These are phyloP conservation scores for Pezicula radicicola DNA, from an alignment of 2,329 filamentous ascomycete genomes.

Conservation along the genomic window DNA sequence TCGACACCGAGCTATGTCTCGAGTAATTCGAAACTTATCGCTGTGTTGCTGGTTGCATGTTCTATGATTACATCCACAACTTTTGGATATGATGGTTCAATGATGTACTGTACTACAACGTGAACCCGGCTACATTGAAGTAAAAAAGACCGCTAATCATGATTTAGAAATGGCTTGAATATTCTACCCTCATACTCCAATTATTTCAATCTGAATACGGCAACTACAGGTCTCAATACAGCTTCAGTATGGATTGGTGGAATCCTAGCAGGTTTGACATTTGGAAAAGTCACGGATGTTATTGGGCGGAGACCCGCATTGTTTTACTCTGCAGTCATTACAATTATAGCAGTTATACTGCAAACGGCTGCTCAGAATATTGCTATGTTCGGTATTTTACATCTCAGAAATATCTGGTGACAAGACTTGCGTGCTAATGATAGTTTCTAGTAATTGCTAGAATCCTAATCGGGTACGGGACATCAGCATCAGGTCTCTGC, in stretches of 20 bases:
- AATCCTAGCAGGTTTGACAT: constrained; percentile 38
- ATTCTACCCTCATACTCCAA: constrained; percentile 53
- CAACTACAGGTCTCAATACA: constrained; percentile 52
- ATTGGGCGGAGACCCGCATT: constrained; percentile 24
- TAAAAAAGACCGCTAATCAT: neutral
- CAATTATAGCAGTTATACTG: neutral
- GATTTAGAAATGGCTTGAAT: constrained; percentile 43
- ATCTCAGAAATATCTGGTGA: neutral
- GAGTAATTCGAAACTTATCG: neutral
- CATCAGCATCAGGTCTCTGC: constrained; percentile 28
- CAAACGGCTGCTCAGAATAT: constrained; percentile 5
- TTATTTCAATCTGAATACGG: constrained; percentile 50
- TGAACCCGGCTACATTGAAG: constrained; percentile 6
- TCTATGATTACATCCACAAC: constrained; percentile 17
- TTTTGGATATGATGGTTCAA: constrained; percentile 17
- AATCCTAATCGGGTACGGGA: constrained; percentile 7
- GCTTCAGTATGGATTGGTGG: constrained; percentile 51
- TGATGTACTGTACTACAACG: constrained; percentile 13
- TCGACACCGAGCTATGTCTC: neutral
- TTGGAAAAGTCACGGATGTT: constrained; percentile 31
- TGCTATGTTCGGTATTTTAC: constrained; percentile 4
- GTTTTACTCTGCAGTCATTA: neutral
- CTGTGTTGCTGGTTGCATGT: neutral
- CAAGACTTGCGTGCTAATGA: neutral
- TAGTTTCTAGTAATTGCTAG: constrained; percentile 2